phyloP scores from a whole-genome alignment of 1,284 basidiomycete species.

The Leccinum fuscescens region DNA sequence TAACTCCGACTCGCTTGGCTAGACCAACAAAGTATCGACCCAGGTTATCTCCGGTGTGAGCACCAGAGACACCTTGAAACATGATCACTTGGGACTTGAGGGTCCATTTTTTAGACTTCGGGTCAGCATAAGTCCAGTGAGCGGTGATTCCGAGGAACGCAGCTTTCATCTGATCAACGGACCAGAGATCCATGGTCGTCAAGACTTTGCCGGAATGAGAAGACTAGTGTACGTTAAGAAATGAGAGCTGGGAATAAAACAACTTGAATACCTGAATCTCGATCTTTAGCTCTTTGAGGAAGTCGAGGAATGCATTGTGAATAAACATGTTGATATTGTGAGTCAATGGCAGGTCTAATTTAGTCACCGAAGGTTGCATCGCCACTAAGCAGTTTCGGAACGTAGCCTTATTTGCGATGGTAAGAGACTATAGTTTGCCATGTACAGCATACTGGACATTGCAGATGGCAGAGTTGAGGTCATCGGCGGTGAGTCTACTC shows the following conservation, averaged over 20 bases:
- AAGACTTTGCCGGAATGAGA: not conserved
- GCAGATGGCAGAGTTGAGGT: no score
- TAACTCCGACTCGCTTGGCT: not conserved
- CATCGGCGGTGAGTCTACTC: no score
- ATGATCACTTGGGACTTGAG: not conserved
- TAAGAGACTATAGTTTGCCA: not conserved
- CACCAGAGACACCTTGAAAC: not conserved
- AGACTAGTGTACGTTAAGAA: not conserved
- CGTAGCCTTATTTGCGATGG: not conserved
- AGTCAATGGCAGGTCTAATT: not conserved
- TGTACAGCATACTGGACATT: no score
- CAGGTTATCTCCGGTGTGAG: not conserved
- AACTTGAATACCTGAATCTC: not conserved
- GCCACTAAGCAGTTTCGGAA: not conserved
- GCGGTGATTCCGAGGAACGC: no score
- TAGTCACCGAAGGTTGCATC: fast-evolving
- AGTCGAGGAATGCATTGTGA: not conserved
- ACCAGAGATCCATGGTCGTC: not conserved
- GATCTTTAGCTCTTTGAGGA: not conserved
- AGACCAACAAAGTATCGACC: not conserved
- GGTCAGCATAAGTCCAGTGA: not conserved
- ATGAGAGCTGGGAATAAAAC: not conserved
- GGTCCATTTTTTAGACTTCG: not conserved
- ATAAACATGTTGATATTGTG: not conserved
- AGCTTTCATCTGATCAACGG: not conserved